Evolutionary conservation across 2,329 filamentous ascomycete species (phyloP).

Genomic region (Aschersonia sp.): DNA sequence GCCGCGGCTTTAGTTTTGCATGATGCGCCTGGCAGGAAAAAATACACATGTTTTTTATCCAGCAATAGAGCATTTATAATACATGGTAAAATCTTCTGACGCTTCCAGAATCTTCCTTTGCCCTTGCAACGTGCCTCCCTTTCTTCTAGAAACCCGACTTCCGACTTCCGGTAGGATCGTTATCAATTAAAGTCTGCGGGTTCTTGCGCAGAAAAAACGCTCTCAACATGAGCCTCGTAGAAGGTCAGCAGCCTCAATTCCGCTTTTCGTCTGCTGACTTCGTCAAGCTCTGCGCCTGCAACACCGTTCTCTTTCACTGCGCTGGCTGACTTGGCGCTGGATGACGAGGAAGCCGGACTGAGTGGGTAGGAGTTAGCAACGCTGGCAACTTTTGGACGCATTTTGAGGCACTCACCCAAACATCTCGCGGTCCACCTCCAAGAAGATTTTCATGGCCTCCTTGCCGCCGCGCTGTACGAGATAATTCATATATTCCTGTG

Average conservation of each 20-base stretch:
- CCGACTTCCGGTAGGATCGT: neutral
- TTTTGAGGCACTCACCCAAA: slow-evolving; percentile 49
- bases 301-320: slow-evolving; percentile 31
- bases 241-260: slow-evolving; percentile 35
- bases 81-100: too few species aligned
- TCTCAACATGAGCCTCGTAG: slow-evolving; percentile 35
- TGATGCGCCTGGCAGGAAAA: too few species aligned
- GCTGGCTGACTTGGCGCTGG: slow-evolving; percentile 4
- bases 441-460: slow-evolving; percentile 73
- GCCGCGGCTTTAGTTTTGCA: too few species aligned
- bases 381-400: too few species aligned
- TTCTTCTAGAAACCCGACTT: too few species aligned
- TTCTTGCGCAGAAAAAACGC: slow-evolving; percentile 30
- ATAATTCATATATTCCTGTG: slow-evolving; percentile 67
- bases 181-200: slow-evolving; percentile 36
- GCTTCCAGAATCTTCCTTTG: too few species aligned
- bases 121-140: too few species aligned
- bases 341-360: slow-evolving; percentile 10
- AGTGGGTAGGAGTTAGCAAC: slow-evolving; percentile 1
- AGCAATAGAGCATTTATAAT: too few species aligned
- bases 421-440: slow-evolving; percentile 70
- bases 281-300: slow-evolving; percentile 31
- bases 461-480: slow-evolving; percentile 71
- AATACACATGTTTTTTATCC: too few species aligned
- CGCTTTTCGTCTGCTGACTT: slow-evolving; percentile 32